Base-by-base conservation (phyloP, 805 yeast genomes). In the Cyberlindnera mississippiensis region DNA sequence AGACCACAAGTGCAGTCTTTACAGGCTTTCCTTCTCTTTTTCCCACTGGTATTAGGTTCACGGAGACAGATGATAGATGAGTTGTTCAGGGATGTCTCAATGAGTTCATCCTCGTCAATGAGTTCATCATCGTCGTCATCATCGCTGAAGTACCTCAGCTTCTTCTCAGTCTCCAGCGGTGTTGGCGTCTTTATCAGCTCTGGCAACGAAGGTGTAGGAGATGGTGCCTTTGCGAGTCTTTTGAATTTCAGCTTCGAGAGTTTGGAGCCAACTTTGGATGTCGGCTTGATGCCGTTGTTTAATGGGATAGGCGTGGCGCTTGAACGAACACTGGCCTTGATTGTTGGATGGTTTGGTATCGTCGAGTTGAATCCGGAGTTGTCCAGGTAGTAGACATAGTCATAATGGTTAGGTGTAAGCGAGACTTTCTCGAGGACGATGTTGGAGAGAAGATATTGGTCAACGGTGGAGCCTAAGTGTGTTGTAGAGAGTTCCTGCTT, bases 1-100 rank as follows among this genome's bases (percentile, higher is more conserved):
- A 93, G 72, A 6, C 99, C 99, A 70, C 99, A 93, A 0, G 97
- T 84, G 65, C 99, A 93, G 65, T 93, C 96, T 66, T 90, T 93
- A 70, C 99, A 93, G 0, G 99, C 99, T 66, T 82, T 88, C 69
- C 91, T 79, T 61, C 96, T 75, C 65, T 68, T 66, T 17, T 70
- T 69, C 1, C 67, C 64, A 3, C 61, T 63, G 3, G 68, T 76
- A 58, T 87, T 80, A 13, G 93, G 91, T 24, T 75, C 70, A 28
- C 57, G 49, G 4, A 57, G 45, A 41, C 62, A 57, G 28, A 57
- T 57, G 26, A 57, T 56, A 2, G 59, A 55, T 19, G 76, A 68
- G 37, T 79, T 64, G 46, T 71, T 67, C 30, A 58, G 47, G 8
- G 52, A 46, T 12, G 47, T 41, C 18, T 59, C 52, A 2, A 75